Evolutionary conservation across 192 early-diverging fungal species (phyloP).

Genomic region (Linnemannia zychae): DNA sequence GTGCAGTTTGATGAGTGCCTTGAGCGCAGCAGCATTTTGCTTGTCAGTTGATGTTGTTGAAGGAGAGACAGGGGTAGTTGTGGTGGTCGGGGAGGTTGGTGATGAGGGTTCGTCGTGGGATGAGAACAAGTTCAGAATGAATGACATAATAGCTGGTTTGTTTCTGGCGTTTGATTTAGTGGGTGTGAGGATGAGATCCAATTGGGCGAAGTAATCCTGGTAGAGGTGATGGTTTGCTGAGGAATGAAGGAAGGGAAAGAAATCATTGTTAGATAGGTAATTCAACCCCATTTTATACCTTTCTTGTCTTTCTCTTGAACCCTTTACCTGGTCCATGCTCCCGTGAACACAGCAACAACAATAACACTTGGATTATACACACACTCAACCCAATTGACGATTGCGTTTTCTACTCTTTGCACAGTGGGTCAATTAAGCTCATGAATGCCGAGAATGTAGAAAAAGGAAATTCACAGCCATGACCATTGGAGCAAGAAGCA

Average conservation of each 20-base stretch:
- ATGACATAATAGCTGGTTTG: conserved; percentile 12
- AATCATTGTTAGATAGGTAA: neutral
- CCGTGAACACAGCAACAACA: neutral
- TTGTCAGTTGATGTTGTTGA: neutral
- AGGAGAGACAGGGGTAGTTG: neutral
- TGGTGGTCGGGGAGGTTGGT: neutral
- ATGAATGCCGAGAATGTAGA: neutral
- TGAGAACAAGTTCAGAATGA: conserved; percentile 27
- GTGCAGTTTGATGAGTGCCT: conserved; percentile 13
- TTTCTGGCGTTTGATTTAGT: neutral
- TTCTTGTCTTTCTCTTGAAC: neutral
- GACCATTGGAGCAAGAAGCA: neutral
- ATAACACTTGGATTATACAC: neutral
- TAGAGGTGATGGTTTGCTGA: neutral
- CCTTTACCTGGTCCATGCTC: neutral
- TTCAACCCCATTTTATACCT: neutral
- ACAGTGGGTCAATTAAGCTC: neutral
- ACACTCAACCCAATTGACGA: neutral
- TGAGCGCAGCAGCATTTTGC: conserved; percentile 22
- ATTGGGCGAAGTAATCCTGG: no score
- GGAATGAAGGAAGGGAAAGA: neutral
- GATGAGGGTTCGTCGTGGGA: neutral
- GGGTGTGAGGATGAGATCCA: neutral
- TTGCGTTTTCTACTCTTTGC: neutral
- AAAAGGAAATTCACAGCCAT: neutral